Evolutionary conservation across 257 asterid species (phyloP).

Genomic region (Salvia hispanica): DNA sequence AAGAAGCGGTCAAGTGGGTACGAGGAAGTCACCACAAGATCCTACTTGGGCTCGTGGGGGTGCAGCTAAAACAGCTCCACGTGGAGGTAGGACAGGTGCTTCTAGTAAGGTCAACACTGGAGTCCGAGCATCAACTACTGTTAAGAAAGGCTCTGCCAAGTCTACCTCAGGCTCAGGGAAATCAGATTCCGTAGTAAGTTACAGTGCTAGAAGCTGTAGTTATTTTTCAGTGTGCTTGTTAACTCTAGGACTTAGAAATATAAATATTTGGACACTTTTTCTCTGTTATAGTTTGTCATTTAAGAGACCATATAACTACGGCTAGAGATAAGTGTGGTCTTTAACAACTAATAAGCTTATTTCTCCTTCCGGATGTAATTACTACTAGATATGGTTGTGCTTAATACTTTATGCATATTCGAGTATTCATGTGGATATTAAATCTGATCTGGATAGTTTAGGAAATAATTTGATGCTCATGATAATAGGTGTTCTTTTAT

Average conservation of each 20-base stretch:
- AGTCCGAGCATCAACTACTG: conserved; percentile 67
- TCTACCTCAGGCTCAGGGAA: conserved; percentile 50
- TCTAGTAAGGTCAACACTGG: conserved; percentile 69
- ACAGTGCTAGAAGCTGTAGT: conserved; percentile 16
- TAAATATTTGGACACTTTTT: not conserved
- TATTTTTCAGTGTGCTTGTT: conserved; percentile 16
- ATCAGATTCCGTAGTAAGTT: conserved; percentile 71
- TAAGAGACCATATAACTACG: conserved; percentile 16
- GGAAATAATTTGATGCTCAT: conserved; percentile 11
- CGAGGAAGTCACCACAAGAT: conserved; percentile 85
- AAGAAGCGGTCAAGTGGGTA: conserved; percentile 70
- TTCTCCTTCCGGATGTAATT: no score
- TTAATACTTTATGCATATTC: conserved; percentile 3
- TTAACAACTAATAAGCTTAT: not conserved
- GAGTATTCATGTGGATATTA: conserved; percentile 9
- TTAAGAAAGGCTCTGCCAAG: conserved; percentile 75
- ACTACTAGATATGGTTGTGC: conserved; percentile 1
- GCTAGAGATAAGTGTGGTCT: conserved; percentile 21
- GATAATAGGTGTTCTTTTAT: no score
- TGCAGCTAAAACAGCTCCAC: conserved; percentile 57
- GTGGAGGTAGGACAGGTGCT: conserved; percentile 81
- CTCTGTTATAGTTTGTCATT: not conserved
- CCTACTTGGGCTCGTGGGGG: conserved; percentile 90
- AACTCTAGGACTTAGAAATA: not conserved
- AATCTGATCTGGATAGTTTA: conserved; percentile 16